These are phyloP conservation scores for Chamaecyparis obtusa DNA, from an alignment of 75 land plant species.

Conservation along the genomic window DNA sequence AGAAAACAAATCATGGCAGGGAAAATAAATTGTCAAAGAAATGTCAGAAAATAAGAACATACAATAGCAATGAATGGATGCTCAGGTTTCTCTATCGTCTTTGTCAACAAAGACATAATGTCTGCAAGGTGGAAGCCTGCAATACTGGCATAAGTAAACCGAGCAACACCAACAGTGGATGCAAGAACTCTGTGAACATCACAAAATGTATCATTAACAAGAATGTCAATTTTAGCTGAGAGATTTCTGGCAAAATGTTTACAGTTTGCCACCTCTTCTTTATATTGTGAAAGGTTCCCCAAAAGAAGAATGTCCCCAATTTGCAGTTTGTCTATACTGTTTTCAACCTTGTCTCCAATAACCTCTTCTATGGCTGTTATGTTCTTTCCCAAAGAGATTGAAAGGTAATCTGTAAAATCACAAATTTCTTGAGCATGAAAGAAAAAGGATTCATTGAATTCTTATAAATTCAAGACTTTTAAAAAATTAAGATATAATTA, in stretches of 20 bases:
- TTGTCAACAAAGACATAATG: slow-evolving; percentile 36
- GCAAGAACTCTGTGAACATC: slow-evolving; percentile 72
- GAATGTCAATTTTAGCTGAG: slow-evolving; percentile 50
- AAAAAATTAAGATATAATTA: slow-evolving; percentile 1
- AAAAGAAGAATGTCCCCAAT: slow-evolving; percentile 54
- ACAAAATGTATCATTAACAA: slow-evolving; percentile 81
- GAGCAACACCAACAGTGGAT: slow-evolving; percentile 77
- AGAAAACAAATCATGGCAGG: neutral
- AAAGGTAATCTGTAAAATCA: slow-evolving; percentile 52
- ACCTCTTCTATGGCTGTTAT: slow-evolving; percentile 31
- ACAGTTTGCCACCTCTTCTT: slow-evolving; percentile 69
- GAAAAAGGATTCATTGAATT: neutral
- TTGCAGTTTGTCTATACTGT: slow-evolving; percentile 17
- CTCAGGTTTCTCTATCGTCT: slow-evolving; percentile 16
- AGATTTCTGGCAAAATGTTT: slow-evolving; percentile 49
- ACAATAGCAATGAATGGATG: slow-evolving; percentile 62
- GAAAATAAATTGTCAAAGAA: neutral
- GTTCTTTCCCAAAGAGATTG: slow-evolving; percentile 42
- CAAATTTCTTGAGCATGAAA: neutral
- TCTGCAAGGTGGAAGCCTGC: slow-evolving; percentile 82
- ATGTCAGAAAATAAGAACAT: slow-evolving; percentile 12
- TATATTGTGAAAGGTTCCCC: slow-evolving; percentile 47
- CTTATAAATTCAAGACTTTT: neutral
- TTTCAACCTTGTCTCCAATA: slow-evolving; percentile 17
- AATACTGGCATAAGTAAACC: slow-evolving; percentile 50